phyloP scores from a whole-genome alignment of 441 rosid species.

The Isatis lusitanica region DNA sequence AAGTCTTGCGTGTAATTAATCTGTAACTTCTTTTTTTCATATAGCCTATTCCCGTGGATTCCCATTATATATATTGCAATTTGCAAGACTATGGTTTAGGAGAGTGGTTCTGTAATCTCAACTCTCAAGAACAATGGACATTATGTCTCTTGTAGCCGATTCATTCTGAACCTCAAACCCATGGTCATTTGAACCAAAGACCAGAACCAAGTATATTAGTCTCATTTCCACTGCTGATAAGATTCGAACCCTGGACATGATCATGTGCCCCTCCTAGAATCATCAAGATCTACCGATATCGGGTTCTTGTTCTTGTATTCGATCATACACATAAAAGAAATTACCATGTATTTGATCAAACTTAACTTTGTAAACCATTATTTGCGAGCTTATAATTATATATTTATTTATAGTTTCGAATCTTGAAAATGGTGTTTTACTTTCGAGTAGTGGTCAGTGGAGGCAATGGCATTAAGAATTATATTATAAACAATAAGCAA shows the following conservation, averaged over 20 bases:
- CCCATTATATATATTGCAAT: neutral
- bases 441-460: slow-evolving; percentile 22
- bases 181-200: neutral
- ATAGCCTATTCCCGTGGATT: neutral
- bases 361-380: neutral
- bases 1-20: neutral
- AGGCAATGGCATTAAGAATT: slow-evolving; percentile 13
- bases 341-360: neutral
- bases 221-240: no score
- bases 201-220: neutral
- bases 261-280: neutral
- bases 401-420: neutral
- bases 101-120: neutral
- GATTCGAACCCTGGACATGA: neutral
- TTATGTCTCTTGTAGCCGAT: neutral
- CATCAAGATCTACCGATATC: neutral
- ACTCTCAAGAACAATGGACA: neutral
- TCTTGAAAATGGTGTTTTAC: slow-evolving; percentile 1
- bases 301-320: neutral
- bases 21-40: neutral
- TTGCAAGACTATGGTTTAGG: neutral
- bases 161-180: neutral
- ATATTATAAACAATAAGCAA: slow-evolving; percentile 12
- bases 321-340: neutral
- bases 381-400: neutral